Evolutionary conservation across 1,139 yeast genomes (phyloP).

Genomic region (Debaryomyces sp.): DNA sequence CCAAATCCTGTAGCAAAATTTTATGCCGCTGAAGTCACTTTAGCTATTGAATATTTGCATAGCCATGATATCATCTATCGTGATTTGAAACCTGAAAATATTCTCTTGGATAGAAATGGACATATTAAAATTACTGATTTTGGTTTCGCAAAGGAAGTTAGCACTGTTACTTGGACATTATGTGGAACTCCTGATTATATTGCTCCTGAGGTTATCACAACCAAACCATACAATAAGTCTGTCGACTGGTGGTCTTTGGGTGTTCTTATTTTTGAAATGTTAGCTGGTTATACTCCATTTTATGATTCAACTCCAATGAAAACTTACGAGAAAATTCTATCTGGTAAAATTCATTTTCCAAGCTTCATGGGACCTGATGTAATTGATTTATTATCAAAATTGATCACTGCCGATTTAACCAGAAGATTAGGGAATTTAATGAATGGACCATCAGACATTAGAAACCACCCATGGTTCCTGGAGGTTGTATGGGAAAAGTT

Average conservation of each 20-base stretch:
- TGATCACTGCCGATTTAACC: conserved; percentile 59
- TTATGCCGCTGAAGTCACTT: conserved; percentile 62
- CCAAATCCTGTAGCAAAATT: conserved; percentile 67
- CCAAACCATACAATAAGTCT: conserved; percentile 62
- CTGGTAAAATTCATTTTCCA: conserved; percentile 55
- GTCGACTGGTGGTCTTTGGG: conserved; percentile 72
- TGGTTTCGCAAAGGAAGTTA: conserved; percentile 64
- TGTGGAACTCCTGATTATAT: conserved; percentile 69
- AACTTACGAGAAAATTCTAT: conserved; percentile 60
- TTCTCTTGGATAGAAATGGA: conserved; percentile 58
- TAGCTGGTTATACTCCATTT: conserved; percentile 64
- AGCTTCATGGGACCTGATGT: conserved; percentile 54
- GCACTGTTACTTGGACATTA: conserved; percentile 60
- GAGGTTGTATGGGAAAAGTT: conserved; percentile 66
- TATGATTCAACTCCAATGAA: conserved; percentile 65
- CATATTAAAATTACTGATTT: conserved; percentile 64
- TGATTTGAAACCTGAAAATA: conserved; percentile 64
- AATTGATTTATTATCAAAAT: conserved; percentile 48
- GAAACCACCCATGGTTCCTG: conserved; percentile 59
- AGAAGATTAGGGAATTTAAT: conserved; percentile 58
- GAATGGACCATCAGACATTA: conserved; percentile 59
- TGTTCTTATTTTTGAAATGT: conserved; percentile 60
- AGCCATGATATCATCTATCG: conserved; percentile 60
- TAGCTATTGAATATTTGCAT: conserved; percentile 61
- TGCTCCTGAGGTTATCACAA: conserved; percentile 65